These are phyloP conservation scores for Uronychia binucleata DNA, from an alignment of 73 alveolate species.

Conservation along the genomic window DNA sequence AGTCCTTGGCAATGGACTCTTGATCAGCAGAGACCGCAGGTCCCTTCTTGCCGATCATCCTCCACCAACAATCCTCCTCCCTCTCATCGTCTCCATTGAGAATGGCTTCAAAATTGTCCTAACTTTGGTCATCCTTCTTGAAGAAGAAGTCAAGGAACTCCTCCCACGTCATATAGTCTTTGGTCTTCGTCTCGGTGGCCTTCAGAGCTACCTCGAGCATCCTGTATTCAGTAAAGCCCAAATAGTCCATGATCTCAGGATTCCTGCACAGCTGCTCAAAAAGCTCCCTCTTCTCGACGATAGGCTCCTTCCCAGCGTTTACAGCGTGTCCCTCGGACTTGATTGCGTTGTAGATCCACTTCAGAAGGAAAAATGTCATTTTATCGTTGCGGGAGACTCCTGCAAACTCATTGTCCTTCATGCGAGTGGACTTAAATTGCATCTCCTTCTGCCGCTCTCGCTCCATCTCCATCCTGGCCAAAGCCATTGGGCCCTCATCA, in stretches of 20 bases:
- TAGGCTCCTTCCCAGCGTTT: conserved; percentile 1
- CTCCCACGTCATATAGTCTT: conserved; percentile 42
- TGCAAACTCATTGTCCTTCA: conserved; percentile 1
- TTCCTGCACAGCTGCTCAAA: conserved; percentile 41
- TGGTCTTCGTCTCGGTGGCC: neutral
- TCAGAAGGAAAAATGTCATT: conserved; percentile 47
- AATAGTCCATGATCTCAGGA: conserved; percentile 48
- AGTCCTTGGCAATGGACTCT: too few species aligned
- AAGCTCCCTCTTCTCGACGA: conserved; percentile 34
- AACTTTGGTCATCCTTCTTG: neutral
- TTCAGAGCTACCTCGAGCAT: conserved; percentile 4
- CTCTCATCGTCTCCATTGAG: conserved; percentile 1
- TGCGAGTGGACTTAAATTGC: neutral
- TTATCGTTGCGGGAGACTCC: conserved; percentile 48
- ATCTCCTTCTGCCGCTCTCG: neutral
- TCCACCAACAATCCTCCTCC: conserved; percentile 46
- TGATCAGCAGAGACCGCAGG: neutral
- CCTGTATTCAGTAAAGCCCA: conserved; percentile 29
- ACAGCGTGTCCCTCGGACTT: conserved; percentile 25
- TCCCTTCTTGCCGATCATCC: conserved; percentile 12
- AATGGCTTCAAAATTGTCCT: neutral
- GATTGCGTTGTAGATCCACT: conserved; percentile 64
- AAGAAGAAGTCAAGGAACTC: conserved; percentile 65
- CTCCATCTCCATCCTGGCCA: conserved; percentile 1
- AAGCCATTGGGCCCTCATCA: neutral